phyloP scores from a whole-genome alignment of 495 filamentous ascomycete species.

The Aspergillus bertholletiae region DNA sequence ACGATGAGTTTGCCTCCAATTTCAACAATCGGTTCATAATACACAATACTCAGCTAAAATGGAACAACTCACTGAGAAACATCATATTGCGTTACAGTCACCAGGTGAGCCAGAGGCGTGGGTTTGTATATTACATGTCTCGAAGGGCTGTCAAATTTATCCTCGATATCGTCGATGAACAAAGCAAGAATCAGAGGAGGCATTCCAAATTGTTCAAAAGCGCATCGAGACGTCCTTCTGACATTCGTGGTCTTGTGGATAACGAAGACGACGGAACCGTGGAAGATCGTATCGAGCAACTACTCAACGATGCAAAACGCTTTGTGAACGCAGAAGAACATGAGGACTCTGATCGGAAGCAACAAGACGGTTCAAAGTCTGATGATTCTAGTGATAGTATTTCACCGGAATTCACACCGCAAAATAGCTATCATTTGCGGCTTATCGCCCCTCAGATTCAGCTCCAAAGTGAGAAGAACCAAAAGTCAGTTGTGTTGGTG shows the following conservation, averaged over 20 bases:
- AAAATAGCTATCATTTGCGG: conserved; percentile 90
- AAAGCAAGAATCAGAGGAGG: conserved; percentile 62
- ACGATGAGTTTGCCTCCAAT: conserved; percentile 74
- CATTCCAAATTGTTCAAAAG: conserved; percentile 29
- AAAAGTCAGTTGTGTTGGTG: conserved; percentile 86
- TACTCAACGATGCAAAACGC: conserved; percentile 79
- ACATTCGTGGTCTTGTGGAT: conserved; percentile 35
- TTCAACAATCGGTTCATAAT: conserved; percentile 99
- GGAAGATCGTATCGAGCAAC: conserved; percentile 81
- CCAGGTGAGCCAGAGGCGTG: conserved; percentile 91
- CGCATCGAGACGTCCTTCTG: conserved; percentile 21
- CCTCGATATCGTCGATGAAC: conserved; percentile 93
- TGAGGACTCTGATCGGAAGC: conserved; percentile 30
- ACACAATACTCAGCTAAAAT: conserved; percentile 95
- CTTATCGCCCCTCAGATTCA: conserved; percentile 97
- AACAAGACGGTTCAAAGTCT: conserved; percentile 23
- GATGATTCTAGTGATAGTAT: conserved; percentile 71
- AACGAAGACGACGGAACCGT: conserved; percentile 62
- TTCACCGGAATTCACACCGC: conserved; percentile 83
- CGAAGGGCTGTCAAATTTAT: conserved; percentile 96
- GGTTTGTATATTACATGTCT: conserved; percentile 97
- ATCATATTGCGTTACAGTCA: conserved; percentile 97
- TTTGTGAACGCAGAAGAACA: conserved; percentile 73
- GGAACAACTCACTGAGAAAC: conserved; percentile 94
- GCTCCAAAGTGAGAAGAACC: conserved; percentile 95